Base-by-base conservation (phyloP, 306 rosid genomes). In the Fragaria iinumae region DNA sequence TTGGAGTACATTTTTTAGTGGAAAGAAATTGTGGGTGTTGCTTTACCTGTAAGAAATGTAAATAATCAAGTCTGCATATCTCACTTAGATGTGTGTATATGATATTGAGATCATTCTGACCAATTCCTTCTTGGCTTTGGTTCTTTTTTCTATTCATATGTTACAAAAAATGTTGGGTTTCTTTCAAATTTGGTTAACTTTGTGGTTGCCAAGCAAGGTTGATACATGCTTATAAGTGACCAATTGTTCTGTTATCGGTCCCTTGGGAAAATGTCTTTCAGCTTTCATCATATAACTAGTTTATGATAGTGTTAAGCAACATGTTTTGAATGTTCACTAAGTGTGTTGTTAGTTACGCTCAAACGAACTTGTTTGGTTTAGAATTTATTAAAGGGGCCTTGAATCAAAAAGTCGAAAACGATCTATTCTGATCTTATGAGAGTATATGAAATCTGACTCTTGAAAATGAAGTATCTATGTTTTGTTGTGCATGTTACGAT, bases 1-100 rank as follows among this genome's bases (percentile, higher is more conserved):
- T 50, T 64, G 5, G 1, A 41, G n/a, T 39, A 57, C 77, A 73
- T 65, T 73, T 57, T 57, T 57, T 73, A 43, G 49, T 9, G 34
- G 27, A 36, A 65, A 10, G 29, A 34, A 64, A 32, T 12, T 32
- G 44, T 64, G 21, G 21, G 25, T 36, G 45, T 65, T 65, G 14
- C 69, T 65, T 4, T 65, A 17, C n/a, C 3, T 64, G 45, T 39
- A 67, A 2, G 71, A 67, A 29, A 29, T 50, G 75, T 71, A 71
- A 71, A 71, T 27, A 67, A 41, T 67, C 27, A 38, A 67, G 16
- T 69, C 20, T 23, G 20, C 39, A 68, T 13, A 32, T 29, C 68
- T 44, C 73, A 60, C 18, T 29, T 29, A 9, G 36, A 59, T 69
- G 7, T 17, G n/a, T 29, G 44, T 29, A 3, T 48, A 10, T 27